Percentiles rank a stretch among this genome's conserved stretches.
Evolutionary conservation across 768 basidiomycete genomes (phyloP).

Genomic region (Tricholoma bakamatsutake): DNA sequence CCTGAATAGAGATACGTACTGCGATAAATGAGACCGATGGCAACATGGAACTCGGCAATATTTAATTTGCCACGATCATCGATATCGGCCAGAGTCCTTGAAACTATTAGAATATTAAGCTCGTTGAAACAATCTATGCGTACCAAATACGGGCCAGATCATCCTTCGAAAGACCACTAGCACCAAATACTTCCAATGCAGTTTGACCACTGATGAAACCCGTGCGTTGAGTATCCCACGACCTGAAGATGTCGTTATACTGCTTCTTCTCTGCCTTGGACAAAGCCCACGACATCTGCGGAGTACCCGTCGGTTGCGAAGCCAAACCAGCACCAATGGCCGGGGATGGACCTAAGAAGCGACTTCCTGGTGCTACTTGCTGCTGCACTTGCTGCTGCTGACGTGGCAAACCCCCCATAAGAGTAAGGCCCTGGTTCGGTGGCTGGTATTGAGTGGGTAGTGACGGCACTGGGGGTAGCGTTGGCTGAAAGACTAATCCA

Average conservation of each 20-base stretch:
- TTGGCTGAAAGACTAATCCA: conserved; percentile 55
- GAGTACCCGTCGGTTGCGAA: conserved; percentile 56
- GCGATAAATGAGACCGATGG: conserved; percentile 97
- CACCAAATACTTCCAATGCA: conserved; percentile 90
- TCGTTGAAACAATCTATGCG: conserved; percentile 19
- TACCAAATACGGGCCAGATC: conserved; percentile 94
- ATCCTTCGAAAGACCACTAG: conserved; percentile 83
- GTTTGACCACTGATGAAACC: conserved; percentile 85
- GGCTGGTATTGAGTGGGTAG: conserved; percentile 59
- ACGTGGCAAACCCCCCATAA: conserved; percentile 21
- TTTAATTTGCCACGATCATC: conserved; percentile 96
- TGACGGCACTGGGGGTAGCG: conserved; percentile 60
- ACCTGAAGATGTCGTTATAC: conserved; percentile 93
- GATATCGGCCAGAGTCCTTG: conserved; percentile 86
- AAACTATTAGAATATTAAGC: conserved; percentile 2
- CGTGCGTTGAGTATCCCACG: conserved; percentile 80
- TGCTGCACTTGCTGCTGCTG: conserved; percentile 35
- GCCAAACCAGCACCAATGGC: conserved; percentile 38
- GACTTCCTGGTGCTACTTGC: conserved; percentile 35
- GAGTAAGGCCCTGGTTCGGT: conserved; percentile 33
- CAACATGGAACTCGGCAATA: conserved; percentile 94
- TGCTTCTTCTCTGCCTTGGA: conserved; percentile 91
- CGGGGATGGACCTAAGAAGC: conserved; percentile 55
- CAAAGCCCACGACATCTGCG: conserved; percentile 81
- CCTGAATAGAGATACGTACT: conserved; percentile 46